Conservation (phyloP, 1,284 basidiomycete species). For the Cryptococcus sp. region DNA sequence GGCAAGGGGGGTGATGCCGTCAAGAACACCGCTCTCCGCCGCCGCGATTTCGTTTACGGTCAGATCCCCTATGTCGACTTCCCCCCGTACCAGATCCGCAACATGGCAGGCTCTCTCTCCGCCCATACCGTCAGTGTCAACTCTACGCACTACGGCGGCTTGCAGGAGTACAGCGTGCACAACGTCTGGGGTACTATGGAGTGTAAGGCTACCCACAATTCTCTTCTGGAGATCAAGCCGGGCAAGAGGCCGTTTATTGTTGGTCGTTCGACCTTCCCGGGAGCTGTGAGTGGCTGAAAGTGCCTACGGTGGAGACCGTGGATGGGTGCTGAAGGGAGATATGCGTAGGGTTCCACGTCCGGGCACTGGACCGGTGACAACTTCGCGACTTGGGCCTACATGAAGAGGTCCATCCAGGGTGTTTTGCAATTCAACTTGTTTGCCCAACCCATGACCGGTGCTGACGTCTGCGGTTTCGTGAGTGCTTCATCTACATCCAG, state of each 20-base stretch:
- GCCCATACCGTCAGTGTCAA: conserved; percentile 58
- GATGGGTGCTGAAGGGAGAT: neutral
- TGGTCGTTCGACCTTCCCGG: conserved; percentile 62
- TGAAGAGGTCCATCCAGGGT: conserved; percentile 61
- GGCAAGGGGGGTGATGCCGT: conserved; percentile 25
- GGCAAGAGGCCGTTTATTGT: conserved; percentile 65
- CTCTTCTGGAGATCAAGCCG: conserved; percentile 56
- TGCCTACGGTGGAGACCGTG: neutral
- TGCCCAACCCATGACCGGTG: conserved; percentile 63
- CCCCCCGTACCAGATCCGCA: conserved; percentile 24
- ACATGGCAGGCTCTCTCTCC: conserved; percentile 15
- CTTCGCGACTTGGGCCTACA: conserved; percentile 58
- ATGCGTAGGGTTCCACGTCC: conserved; percentile 4
- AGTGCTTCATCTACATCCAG: neutral
- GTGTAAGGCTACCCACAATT: conserved; percentile 59
- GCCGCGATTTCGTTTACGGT: conserved; percentile 32
- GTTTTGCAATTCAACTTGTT: conserved; percentile 56
- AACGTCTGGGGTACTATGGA: conserved; percentile 67
- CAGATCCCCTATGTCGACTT: conserved; percentile 51
- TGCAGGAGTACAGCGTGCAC: conserved; percentile 57
- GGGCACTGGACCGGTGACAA: conserved; percentile 64
- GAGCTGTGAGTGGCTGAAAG: conserved; percentile 50
- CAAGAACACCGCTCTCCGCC: conserved; percentile 37
- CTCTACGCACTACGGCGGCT: conserved; percentile 58
- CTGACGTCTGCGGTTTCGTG: conserved; percentile 58